These are phyloP conservation scores for Aureobasidium sp. DNA, from an alignment of 2,329 filamentous ascomycete species.

Conservation along the genomic window DNA sequence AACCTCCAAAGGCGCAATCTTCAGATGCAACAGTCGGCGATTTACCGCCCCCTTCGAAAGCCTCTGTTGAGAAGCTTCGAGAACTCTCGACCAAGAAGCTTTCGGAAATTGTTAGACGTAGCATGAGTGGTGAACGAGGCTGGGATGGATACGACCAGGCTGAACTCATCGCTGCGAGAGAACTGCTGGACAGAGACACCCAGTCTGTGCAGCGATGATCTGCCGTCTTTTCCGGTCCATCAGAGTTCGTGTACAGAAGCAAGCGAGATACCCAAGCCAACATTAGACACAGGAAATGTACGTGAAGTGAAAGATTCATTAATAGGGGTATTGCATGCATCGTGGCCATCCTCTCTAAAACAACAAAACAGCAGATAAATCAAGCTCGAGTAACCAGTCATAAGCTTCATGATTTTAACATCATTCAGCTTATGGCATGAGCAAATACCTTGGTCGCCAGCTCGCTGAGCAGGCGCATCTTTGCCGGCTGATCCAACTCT, in stretches of 20 bases:
- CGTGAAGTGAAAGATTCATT: not conserved
- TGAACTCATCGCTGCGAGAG: conserved; percentile 65
- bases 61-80: conserved; percentile 61
- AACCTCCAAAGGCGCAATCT: conserved; percentile 23
- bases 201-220: conserved; percentile 28
- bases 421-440: conserved; percentile 55
- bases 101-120: conserved; percentile 64
- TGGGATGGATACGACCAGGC: conserved; percentile 68
- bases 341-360: not conserved
- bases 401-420: conserved; percentile 15
- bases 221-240: no score
- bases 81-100: conserved; percentile 67
- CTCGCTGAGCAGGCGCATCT: conserved; percentile 72
- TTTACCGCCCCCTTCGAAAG: conserved; percentile 46
- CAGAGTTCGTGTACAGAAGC: not conserved
- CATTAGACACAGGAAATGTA: not conserved
- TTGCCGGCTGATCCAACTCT: conserved; percentile 77
- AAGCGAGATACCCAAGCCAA: conserved; percentile 9
- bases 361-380: not conserved
- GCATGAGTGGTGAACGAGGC: conserved; percentile 52
- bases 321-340: conserved; percentile 14
- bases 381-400: not conserved
- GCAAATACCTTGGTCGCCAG: conserved; percentile 82
- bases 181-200: conserved; percentile 53
- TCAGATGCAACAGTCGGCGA: conserved; percentile 31